phyloP scores from a whole-genome alignment of 2,329 filamentous ascomycete genomes.

The Aaosphaeria pasadenensis region DNA sequence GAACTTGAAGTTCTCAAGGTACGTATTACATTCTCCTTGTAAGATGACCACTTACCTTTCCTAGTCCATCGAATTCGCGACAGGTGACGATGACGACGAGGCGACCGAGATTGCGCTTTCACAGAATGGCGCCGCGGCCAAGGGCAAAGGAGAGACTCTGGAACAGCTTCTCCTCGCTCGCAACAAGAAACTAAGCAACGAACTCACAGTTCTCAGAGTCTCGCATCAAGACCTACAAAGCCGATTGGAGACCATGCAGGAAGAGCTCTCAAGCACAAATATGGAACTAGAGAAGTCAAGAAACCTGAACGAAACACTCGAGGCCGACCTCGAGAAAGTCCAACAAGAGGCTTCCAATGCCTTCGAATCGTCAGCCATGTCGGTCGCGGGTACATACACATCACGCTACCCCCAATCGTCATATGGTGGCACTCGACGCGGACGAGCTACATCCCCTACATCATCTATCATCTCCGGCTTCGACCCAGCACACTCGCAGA shows the following conservation, averaged over 20 bases:
- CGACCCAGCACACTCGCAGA: constrained; percentile 46
- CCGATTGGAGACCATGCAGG: constrained; percentile 75
- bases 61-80: constrained; percentile 90
- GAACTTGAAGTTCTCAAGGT: constrained; percentile 91
- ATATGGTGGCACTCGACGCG: constrained; percentile 51
- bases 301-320: constrained; percentile 81
- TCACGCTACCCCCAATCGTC: constrained; percentile 71
- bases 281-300: constrained; percentile 82
- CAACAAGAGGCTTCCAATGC: constrained; percentile 81
- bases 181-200: constrained; percentile 95
- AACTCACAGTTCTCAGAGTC: constrained; percentile 86
- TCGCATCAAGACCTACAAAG: constrained; percentile 89
- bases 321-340: constrained; percentile 84
- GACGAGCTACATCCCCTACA: constrained; percentile 74
- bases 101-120: constrained; percentile 30
- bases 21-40: constrained; percentile 7
- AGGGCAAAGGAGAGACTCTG: constrained; percentile 72
- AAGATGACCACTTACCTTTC: constrained; percentile 7
- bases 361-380: constrained; percentile 82
- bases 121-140: constrained; percentile 51
- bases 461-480: constrained; percentile 99
- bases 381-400: constrained; percentile 86
- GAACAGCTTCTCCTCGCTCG: constrained; percentile 88
- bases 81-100: constrained; percentile 67
- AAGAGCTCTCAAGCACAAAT: constrained; percentile 79